phyloP scores from a whole-genome alignment of 768 basidiomycete genomes.

The Tephrocybe sp. region DNA sequence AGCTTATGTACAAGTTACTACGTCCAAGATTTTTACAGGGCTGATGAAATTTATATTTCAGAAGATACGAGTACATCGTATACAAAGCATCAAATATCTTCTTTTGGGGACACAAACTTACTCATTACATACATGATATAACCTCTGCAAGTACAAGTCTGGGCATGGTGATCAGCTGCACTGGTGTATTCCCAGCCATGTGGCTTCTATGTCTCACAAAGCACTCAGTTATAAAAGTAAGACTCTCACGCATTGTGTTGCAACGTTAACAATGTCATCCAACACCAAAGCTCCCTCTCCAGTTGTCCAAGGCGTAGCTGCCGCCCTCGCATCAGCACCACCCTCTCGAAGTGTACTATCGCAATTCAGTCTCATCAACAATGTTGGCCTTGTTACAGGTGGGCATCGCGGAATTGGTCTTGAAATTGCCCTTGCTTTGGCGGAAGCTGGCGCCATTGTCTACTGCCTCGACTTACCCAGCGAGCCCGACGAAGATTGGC shows the following conservation, averaged over 20 bases:
- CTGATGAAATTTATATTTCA: too few species aligned
- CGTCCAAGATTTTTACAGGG: too few species aligned
- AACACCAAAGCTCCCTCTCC: constrained; percentile 1
- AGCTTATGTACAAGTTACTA: too few species aligned
- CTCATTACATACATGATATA: too few species aligned
- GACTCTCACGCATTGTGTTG: too few species aligned
- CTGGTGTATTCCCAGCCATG: too few species aligned
- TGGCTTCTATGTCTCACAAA: constrained; percentile 6
- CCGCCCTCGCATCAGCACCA: constrained; percentile 18
- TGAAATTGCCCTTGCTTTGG: constrained; percentile 25
- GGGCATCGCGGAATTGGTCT: constrained; percentile 64
- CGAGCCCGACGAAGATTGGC: constrained; percentile 49
- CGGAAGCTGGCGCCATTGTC: constrained; percentile 29
- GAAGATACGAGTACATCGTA: too few species aligned
- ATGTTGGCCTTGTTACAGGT: constrained; percentile 52
- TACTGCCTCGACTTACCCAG: constrained; percentile 66
- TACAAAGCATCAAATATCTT: too few species aligned
- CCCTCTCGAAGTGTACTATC: constrained; percentile 15
- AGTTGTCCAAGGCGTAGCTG: constrained; percentile 20
- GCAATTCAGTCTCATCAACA: constrained; percentile 43
- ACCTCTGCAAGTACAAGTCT: too few species aligned
- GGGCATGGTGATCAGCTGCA: too few species aligned
- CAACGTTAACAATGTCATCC: constrained; percentile 4
- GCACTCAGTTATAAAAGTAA: background rate
- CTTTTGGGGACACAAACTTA: too few species aligned